Evolutionary conservation across 139 green algal species (phyloP), one percentile per base, ranked within the genome.

Genomic region (Chlamydomonas applanata): DNA sequence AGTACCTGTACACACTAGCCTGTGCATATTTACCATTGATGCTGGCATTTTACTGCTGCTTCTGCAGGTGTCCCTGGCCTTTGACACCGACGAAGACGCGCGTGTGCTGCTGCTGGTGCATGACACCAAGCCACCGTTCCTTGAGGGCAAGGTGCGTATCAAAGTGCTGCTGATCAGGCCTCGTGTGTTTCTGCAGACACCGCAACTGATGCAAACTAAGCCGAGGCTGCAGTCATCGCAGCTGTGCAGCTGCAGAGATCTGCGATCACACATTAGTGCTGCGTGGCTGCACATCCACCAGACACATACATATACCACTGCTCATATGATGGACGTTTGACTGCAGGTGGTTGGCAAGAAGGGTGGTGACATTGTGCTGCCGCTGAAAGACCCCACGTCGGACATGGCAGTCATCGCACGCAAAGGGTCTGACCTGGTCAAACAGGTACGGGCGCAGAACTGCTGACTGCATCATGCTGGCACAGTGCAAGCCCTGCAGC

Each of bases 341-440:
- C 20, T 75, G 46, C 71, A 76, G 71, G 71, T 79, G 20, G 63
- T 68, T 27, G 63, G 61, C 57, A 63, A 40, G 13, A 61, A 36
- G 40, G 71, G 60, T 4, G 71, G 77, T 36, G 89, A 95, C 56
- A 87, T 94, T 27, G 90, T 98, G 53, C 85, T 98, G 83, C 95
- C 96, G 1, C 74, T 98, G 29, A 94, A 95, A 77, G 96, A 99
- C 80, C 84, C 94, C 62, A 98, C 94, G 35, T 92, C 80, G 34
- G 96, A 99, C 81, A 96, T 99, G 94, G 96, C 96, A 9, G 89
- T 97, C 61, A 97, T 99, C 44, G 88, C 94, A 4, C 80, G 91
- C 25, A 86, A 85, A 32, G 85, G 85, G 35, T 81, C 66, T n/a
- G 44, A 64, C 0, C 80, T 89, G 70, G 83, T 90, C 36, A 88